phyloP scores from a whole-genome alignment of 116 monocot genomes.

The Thalassia testudinum region DNA sequence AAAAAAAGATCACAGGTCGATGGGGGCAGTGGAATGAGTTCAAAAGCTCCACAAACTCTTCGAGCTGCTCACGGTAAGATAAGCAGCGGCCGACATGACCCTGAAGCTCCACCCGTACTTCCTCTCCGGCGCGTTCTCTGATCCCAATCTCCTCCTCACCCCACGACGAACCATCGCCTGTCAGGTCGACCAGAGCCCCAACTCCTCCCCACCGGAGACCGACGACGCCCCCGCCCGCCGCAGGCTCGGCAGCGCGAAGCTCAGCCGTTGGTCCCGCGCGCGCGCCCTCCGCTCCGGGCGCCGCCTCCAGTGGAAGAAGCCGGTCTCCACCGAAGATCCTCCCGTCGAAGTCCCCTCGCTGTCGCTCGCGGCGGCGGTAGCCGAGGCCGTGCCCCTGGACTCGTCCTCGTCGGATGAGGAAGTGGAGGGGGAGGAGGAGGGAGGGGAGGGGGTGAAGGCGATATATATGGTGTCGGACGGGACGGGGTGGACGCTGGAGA shows the following conservation, averaged over 20 bases:
- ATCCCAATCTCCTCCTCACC: no score
- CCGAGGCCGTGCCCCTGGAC: neutral
- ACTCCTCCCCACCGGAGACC: no score
- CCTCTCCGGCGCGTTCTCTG: no score
- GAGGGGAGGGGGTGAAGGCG: conserved; percentile 22
- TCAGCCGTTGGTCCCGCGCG: conserved; percentile 36
- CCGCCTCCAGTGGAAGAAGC: conserved; percentile 13
- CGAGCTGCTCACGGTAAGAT: no score
- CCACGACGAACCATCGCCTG: no score
- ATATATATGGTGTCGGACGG: conserved; percentile 97
- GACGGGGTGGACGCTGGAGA: conserved; percentile 93
- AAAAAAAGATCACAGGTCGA: no score
- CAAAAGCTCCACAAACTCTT: no score
- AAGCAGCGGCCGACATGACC: no score
- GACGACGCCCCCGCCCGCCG: neutral
- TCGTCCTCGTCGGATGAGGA: neutral
- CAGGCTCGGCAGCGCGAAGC: conserved; percentile 15
- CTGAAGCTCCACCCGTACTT: no score
- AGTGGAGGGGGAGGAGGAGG: conserved; percentile 4
- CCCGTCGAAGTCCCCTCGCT: neutral
- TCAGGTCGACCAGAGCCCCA: no score
- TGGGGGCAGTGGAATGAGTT: no score
- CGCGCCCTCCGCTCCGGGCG: conserved; percentile 29
- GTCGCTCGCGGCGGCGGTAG: neutral
- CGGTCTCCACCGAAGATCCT: no score